Conservation (phyloP, 768 basidiomycete species). For the Lentinula detonsa region DNA sequence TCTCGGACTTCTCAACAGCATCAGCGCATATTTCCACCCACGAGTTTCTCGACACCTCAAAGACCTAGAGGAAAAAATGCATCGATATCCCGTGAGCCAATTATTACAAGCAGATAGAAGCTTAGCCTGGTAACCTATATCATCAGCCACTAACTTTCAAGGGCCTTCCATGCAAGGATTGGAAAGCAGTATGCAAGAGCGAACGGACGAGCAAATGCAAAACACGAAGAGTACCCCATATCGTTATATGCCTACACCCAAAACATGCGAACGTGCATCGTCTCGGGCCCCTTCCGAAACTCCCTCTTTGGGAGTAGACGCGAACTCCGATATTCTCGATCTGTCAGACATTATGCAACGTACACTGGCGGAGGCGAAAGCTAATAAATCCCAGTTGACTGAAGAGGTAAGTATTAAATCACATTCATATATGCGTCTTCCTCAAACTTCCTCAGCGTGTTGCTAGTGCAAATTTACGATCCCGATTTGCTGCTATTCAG, state of each 20-base stretch:
- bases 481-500: conserved; percentile 11
- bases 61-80: neutral
- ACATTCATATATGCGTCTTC: conserved; percentile 7
- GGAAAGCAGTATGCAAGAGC: neutral
- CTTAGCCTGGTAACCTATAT: neutral
- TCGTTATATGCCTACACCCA: neutral
- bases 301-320: neutral
- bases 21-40: conserved; percentile 1
- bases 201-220: neutral
- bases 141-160: neutral
- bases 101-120: too few species aligned
- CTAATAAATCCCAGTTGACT: conserved; percentile 16
- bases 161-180: neutral
- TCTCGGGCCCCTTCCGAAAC: neutral
- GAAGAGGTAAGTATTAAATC: conserved; percentile 15
- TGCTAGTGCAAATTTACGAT: conserved; percentile 13
- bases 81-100: neutral
- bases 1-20: neutral
- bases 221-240: neutral
- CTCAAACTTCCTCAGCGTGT: conserved; percentile 6
- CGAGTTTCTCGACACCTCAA: neutral
- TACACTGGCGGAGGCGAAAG: conserved; percentile 16
- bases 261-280: neutral
- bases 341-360: conserved; percentile 16
- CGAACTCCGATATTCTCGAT: conserved; percentile 14